These are phyloP conservation scores for Albophoma yamanashiensis DNA, from an alignment of 2,329 filamentous ascomycete genomes.

Conservation along the genomic window DNA sequence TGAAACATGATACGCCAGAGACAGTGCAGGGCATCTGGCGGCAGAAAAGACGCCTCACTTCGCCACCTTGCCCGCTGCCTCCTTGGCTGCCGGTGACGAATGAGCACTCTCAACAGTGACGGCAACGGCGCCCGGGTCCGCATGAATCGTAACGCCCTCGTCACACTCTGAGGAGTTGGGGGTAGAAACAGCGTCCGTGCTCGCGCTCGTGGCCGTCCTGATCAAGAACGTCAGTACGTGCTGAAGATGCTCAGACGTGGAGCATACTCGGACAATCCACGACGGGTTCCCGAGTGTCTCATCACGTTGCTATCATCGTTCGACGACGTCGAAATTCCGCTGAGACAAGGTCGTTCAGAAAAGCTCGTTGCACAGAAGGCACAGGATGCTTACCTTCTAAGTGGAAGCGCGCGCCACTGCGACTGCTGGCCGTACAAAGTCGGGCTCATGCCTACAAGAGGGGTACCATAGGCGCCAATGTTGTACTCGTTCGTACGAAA, in stretches of 20 bases:
- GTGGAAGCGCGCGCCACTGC: slow-evolving; percentile 21
- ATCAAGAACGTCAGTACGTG: slow-evolving; percentile 20
- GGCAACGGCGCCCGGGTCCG: slow-evolving; percentile 34
- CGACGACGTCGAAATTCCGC: slow-evolving; percentile 16
- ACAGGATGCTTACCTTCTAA: slow-evolving; percentile 18
- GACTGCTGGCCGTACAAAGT: slow-evolving; percentile 24
- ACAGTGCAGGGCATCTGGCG: slow-evolving; percentile 2
- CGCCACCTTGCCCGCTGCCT: slow-evolving; percentile 22
- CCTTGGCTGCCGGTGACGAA: slow-evolving; percentile 36
- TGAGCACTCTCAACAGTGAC: slow-evolving; percentile 28
- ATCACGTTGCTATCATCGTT: slow-evolving; percentile 15
- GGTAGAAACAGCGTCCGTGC: slow-evolving; percentile 25
- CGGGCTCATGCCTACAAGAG: slow-evolving; percentile 43
- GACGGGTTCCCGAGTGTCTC: slow-evolving; percentile 19
- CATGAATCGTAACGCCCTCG: slow-evolving; percentile 43
- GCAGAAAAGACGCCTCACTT: slow-evolving; percentile 3
- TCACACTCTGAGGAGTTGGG: slow-evolving; percentile 37
- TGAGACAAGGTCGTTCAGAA: slow-evolving; percentile 2
- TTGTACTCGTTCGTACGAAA: slow-evolving; percentile 97
- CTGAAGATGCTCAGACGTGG: slow-evolving; percentile 12
- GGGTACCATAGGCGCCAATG: slow-evolving; percentile 56
- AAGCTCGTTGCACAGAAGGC: not conserved
- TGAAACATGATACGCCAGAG: slow-evolving; percentile 1
- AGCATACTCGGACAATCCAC: slow-evolving; percentile 25
- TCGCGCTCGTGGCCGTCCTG: slow-evolving; percentile 29